These are phyloP conservation scores for Torulaspora microellipsoides DNA, from an alignment of 805 yeast species.

Conservation along the genomic window DNA sequence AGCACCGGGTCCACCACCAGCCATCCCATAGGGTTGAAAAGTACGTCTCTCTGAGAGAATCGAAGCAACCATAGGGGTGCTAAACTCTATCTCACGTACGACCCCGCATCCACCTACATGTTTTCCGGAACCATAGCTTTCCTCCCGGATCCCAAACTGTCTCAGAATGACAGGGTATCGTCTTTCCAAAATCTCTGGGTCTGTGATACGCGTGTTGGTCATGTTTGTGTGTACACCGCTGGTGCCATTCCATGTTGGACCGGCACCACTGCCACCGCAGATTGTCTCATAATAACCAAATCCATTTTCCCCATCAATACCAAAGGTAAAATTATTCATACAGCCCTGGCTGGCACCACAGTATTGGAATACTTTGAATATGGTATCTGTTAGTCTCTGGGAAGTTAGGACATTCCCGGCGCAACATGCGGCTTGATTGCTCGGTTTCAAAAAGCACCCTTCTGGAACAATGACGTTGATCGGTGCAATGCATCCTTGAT, in stretches of 20 bases:
- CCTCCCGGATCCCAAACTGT: constrained; percentile 61
- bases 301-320: constrained; percentile 65
- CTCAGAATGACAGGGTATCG: constrained; percentile 76
- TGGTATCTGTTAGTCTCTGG: constrained; percentile 85
- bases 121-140: constrained; percentile 79
- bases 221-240: constrained; percentile 68
- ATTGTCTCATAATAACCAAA: constrained; percentile 91
- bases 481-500: constrained; percentile 86
- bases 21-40: constrained; percentile 76
- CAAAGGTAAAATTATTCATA: constrained; percentile 90
- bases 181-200: constrained; percentile 81
- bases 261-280: constrained; percentile 94
- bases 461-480: constrained; percentile 60
- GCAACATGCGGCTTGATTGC: constrained; percentile 83
- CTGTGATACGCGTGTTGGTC: constrained; percentile 88
- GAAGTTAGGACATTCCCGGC: constrained; percentile 86
- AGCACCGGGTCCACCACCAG: constrained; percentile 73
- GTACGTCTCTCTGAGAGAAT: constrained; percentile 83
- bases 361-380: constrained; percentile 77
- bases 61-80: constrained; percentile 64
- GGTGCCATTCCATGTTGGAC: constrained; percentile 48
- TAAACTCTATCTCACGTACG: constrained; percentile 75
- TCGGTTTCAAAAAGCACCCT: constrained; percentile 66
- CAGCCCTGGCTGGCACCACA: constrained; percentile 96
- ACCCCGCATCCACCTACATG: constrained; percentile 82